Evolutionary conservation across 305 asterid species (phyloP).

Genomic region (Ruellia speciosa): DNA sequence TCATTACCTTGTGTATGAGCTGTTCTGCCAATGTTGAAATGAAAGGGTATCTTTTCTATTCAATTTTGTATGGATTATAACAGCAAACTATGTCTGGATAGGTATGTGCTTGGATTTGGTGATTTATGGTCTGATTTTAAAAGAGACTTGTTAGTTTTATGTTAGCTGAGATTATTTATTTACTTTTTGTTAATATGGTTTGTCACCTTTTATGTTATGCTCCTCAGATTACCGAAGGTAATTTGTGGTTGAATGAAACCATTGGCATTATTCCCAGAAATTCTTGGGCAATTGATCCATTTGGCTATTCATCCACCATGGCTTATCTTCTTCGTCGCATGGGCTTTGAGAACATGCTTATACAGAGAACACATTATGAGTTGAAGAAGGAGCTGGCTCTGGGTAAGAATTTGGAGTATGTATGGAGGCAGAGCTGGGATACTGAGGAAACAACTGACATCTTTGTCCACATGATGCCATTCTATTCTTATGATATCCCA

Average conservation of each 20-base stretch:
- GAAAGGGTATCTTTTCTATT: conserved; percentile 5
- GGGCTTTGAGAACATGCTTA: conserved; percentile 99
- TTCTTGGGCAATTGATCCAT: conserved; percentile 95
- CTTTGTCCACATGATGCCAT: conserved; percentile 99
- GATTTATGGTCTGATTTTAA: conserved; percentile 6
- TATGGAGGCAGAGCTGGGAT: conserved; percentile 99
- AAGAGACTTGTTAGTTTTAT: conserved; percentile 2
- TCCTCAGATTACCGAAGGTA: conserved; percentile 82
- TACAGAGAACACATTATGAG: conserved; percentile 96
- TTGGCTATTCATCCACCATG: conserved; percentile 96
- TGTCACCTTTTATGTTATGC: conserved; percentile 3
- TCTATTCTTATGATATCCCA: conserved; percentile 90
- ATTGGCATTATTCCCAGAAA: conserved; percentile 82
- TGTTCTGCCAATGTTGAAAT: conserved; percentile 13
- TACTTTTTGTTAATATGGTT: neutral
- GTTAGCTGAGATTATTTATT: neutral
- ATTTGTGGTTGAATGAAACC: conserved; percentile 95
- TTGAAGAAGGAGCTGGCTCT: conserved; percentile 82
- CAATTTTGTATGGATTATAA: neutral
- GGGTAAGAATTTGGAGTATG: conserved; percentile 71
- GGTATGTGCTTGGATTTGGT: conserved; percentile 14
- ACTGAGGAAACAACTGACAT: conserved; percentile 89
- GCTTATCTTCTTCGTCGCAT: conserved; percentile 95
- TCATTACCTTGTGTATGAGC: conserved; percentile 13
- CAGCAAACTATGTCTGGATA: neutral